phyloP scores from a whole-genome alignment of 2,329 filamentous ascomycete genomes.

The Phaeoacremonium minimum region DNA sequence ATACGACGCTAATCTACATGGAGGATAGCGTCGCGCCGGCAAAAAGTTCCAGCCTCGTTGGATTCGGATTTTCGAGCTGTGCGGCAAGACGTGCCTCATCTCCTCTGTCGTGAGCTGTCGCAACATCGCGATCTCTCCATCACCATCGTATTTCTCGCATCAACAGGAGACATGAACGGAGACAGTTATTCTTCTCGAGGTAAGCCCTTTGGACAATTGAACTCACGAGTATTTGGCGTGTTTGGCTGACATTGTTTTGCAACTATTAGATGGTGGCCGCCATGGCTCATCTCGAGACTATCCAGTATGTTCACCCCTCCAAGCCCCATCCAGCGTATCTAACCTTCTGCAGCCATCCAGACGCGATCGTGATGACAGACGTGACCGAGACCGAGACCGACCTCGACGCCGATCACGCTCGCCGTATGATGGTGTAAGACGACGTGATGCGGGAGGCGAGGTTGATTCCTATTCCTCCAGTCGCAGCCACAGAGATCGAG shows the following conservation, averaged over 20 bases:
- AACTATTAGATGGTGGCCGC: slow-evolving; percentile 37
- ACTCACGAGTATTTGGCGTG: no score
- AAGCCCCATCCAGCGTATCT: neutral
- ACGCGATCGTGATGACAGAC: slow-evolving; percentile 29
- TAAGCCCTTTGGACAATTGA: no score
- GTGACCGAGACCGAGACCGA: slow-evolving; percentile 31
- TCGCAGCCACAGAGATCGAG: slow-evolving; percentile 85
- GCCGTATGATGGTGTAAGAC: slow-evolving; percentile 67
- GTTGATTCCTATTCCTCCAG: slow-evolving; percentile 85
- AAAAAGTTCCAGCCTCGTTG: slow-evolving; percentile 43
- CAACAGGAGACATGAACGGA: slow-evolving; percentile 67
- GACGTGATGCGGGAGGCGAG: slow-evolving; percentile 68
- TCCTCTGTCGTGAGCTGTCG: slow-evolving; percentile 4
- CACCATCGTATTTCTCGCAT: neutral
- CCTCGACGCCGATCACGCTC: slow-evolving; percentile 81
- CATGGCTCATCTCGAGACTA: slow-evolving; percentile 52
- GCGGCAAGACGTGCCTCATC: neutral
- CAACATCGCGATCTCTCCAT: slow-evolving; percentile 6
- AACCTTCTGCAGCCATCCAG: slow-evolving; percentile 15
- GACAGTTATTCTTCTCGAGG: slow-evolving; percentile 78
- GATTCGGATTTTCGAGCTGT: slow-evolving; percentile 7
- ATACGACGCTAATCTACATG: no score
- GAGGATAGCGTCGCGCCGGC: no score
- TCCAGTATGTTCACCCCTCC: slow-evolving; percentile 39
- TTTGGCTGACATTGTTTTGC: no score